Percentiles rank a stretch among this genome's conserved stretches.
Conservation (phyloP, 2,329 filamentous ascomycete genomes). For the Penicillium sp. region DNA sequence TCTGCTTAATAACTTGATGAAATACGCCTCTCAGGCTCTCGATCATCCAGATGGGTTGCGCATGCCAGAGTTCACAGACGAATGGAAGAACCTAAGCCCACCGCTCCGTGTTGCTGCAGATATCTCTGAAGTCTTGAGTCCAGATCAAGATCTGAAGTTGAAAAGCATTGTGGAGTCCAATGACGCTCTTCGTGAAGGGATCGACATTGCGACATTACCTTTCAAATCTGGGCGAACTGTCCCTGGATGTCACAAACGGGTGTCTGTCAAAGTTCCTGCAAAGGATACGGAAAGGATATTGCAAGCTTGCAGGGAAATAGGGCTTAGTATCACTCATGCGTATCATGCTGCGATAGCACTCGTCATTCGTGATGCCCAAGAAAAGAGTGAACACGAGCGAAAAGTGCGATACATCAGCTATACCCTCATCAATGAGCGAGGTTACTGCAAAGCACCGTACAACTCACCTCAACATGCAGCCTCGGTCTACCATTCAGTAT, state of each 20-base stretch:
- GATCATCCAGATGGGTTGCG: conserved; percentile 3
- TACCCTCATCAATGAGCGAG: conserved; percentile 26
- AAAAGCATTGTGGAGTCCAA: conserved; percentile 15
- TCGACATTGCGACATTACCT: conserved; percentile 23
- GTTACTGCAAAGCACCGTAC: conserved; percentile 21
- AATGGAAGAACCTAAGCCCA: conserved; percentile 25
- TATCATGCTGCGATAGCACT: conserved; percentile 28
- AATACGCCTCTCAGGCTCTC: conserved; percentile 14
- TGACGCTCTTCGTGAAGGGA: conserved; percentile 7
- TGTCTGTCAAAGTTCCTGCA: conserved; percentile 13
- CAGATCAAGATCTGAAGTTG: conserved; percentile 11
- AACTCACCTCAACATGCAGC: conserved; percentile 18
- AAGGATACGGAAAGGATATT: conserved; percentile 17
- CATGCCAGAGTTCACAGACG: conserved; percentile 17
- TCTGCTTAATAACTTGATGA: conserved; percentile 23
- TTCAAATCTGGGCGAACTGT: conserved; percentile 6
- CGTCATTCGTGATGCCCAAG: conserved; percentile 19
- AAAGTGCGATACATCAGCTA: conserved; percentile 29
- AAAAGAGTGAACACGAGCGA: conserved; percentile 3
- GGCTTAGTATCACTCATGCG: conserved; percentile 24
- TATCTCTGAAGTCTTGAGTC: conserved; percentile 10
- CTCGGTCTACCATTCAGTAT: conserved; percentile 28
- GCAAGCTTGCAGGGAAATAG: conserved; percentile 12
- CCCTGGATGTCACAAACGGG: conserved; percentile 25
- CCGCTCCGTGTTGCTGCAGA: conserved; percentile 23